Base-by-base conservation (phyloP, 2,329 filamentous ascomycete genomes). In the Talaromyces funiculosus region DNA sequence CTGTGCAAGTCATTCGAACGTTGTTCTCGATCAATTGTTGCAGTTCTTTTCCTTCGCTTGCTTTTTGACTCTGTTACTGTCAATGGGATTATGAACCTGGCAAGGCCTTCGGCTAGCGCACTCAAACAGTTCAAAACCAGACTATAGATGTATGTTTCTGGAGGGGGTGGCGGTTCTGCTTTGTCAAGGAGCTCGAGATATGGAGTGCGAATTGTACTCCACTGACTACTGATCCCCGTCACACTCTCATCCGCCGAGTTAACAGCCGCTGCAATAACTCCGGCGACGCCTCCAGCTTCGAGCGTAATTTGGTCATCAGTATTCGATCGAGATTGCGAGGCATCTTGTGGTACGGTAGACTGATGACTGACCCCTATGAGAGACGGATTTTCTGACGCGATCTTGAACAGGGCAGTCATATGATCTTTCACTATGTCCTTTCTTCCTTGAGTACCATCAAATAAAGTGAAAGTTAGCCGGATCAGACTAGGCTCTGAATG, bases 141-240 rank as follows among this genome's bases (percentile, higher is more conserved):
- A 64, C 89, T 91, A 75, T 97, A 97, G 7, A 96, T 83, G 69
- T 99, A 99, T 0, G 94, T 96, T 63, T 97, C 93, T 0, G 94
- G 94, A 22, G 96, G 84, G 0, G 80, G 68, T 3, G 93, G 92
- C 0, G 93, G 84, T 53, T 96, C 92, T 0, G 86, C 84, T 73
- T 97, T 99, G 76, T 99, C 94, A 20, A 97, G 84, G 65, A 96
- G 90, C 67, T 99, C 94, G 63, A 97, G 90, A 69, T 91, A 96
- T 4, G 92, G 88, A 10, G 92, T 89, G 54, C 91, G 85, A 63
- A 96, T 84, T 12, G 88, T 84, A 73, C 94, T 99, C 92, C 92
- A 97, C 69, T 96, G 90, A 3, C 84, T 86, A 74, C 92, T 96
- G 69, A 99, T 92, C 8, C 91, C 92, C 53, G 80, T 78, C 0